Percentiles rank a stretch among this genome's conserved stretches.
These are phyloP conservation scores for Auricularia heimuer DNA, from an alignment of 768 basidiomycete genomes.

Conservation along the genomic window DNA sequence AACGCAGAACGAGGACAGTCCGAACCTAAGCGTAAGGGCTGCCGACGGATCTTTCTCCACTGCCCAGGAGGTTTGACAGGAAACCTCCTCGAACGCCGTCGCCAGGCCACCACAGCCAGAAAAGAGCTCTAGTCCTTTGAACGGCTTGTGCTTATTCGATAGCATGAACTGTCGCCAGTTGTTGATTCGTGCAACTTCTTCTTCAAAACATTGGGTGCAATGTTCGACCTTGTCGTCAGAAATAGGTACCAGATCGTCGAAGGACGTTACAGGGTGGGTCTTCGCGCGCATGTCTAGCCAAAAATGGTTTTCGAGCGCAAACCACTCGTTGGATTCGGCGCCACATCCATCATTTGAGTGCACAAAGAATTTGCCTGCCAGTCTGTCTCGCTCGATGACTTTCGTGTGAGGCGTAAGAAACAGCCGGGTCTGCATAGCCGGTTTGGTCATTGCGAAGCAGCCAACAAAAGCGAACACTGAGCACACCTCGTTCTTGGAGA, in stretches of 20 bases:
- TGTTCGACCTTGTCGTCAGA: conserved; percentile 3
- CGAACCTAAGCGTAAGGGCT: conserved; percentile 51
- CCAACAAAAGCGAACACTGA: not conserved
- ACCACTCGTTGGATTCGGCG: conserved; percentile 27
- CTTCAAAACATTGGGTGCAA: conserved; percentile 33
- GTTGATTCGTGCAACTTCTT: conserved; percentile 22
- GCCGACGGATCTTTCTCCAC: conserved; percentile 57
- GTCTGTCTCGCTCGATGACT: conserved; percentile 21
- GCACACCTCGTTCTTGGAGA: conserved; percentile 7
- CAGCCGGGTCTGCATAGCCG: conserved; percentile 25
- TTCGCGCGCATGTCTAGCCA: conserved; percentile 13
- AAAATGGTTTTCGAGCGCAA: conserved; percentile 20
- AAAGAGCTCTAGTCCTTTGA: conserved; percentile 60
- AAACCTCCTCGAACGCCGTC: conserved; percentile 52
- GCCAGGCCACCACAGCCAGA: conserved; percentile 74
- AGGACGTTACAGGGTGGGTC: not conserved
- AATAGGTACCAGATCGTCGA: not conserved
- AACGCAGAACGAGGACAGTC: conserved; percentile 2
- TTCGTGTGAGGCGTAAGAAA: conserved; percentile 26
- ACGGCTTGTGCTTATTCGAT: conserved; percentile 26
- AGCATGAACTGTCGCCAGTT: conserved; percentile 22
- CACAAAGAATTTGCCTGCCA: conserved; percentile 39
- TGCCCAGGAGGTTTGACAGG: conserved; percentile 57
- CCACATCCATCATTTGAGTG: not conserved
- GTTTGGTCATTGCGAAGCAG: not conserved